phyloP scores from a whole-genome alignment of 1,284 basidiomycete species.

The Cutaneotrichosporon mucoides region DNA sequence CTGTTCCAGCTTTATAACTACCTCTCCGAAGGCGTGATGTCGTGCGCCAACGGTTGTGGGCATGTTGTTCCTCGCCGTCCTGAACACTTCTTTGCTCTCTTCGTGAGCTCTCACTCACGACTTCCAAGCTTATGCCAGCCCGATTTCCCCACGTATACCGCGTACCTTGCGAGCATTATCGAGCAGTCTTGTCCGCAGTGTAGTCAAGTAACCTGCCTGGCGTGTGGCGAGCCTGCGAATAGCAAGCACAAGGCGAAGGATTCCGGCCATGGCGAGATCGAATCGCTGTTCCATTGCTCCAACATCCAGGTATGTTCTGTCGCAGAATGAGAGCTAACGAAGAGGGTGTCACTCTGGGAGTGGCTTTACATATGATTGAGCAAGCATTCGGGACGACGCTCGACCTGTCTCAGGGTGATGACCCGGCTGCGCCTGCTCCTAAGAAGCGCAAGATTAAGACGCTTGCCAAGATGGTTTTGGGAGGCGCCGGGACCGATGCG shows the following conservation, averaged over 20 bases:
- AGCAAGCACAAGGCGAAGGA: slow-evolving; percentile 13
- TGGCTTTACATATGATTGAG: slow-evolving; percentile 61
- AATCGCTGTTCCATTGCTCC: slow-evolving; percentile 75
- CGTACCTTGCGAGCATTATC: slow-evolving; percentile 59
- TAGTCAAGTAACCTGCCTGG: slow-evolving; percentile 66
- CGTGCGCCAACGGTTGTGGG: slow-evolving; percentile 70
- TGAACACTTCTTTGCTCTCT: slow-evolving; percentile 73
- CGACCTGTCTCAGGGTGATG: neutral
- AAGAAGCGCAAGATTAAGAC: slow-evolving; percentile 43
- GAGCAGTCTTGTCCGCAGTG: slow-evolving; percentile 63
- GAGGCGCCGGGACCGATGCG: neutral
- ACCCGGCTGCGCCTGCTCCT: slow-evolving; percentile 22
- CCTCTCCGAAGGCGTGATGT: slow-evolving; percentile 60
- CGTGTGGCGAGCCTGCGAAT: slow-evolving; percentile 64
- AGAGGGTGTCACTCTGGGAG: slow-evolving; percentile 74
- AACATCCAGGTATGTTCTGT: slow-evolving; percentile 56
- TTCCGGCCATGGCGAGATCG: slow-evolving; percentile 42
- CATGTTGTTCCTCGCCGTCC: slow-evolving; percentile 58
- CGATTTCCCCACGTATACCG: slow-evolving; percentile 65
- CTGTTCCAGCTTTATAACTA: slow-evolving; percentile 76
- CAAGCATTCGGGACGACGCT: slow-evolving; percentile 35
- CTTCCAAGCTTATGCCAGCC: slow-evolving; percentile 52
- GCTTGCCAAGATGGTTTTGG: neutral
- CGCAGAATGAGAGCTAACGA: neutral
- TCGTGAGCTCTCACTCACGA: slow-evolving; percentile 55